Conservation (phyloP, 257 asterid genomes). For the Echium plantagineum region DNA sequence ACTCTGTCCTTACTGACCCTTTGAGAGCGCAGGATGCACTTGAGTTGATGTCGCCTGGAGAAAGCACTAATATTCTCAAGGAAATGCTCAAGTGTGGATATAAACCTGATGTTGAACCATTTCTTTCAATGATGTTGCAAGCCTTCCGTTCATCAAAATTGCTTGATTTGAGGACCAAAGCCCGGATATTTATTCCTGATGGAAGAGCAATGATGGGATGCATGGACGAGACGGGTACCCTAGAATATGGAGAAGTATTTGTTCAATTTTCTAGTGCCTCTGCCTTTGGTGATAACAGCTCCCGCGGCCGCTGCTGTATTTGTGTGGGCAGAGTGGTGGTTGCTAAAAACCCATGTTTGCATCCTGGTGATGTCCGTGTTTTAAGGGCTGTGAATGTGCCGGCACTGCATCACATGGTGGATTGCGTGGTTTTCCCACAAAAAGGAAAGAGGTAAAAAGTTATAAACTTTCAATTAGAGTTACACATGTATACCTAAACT, state of each 20-base stretch:
- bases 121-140: slow-evolving; percentile 80
- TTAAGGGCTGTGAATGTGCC: slow-evolving; percentile 50
- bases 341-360: slow-evolving; percentile 93
- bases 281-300: slow-evolving; percentile 10
- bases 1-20: slow-evolving; percentile 53
- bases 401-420: slow-evolving; percentile 70
- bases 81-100: slow-evolving; percentile 81
- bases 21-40: slow-evolving; percentile 58
- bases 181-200: slow-evolving; percentile 55
- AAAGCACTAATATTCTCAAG: slow-evolving; percentile 58
- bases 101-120: slow-evolving; percentile 74
- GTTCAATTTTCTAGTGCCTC: slow-evolving; percentile 43
- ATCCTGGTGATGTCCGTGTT: slow-evolving; percentile 92
- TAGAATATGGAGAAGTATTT: slow-evolving; percentile 82
- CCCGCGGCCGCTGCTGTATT: slow-evolving; percentile 11
- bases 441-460: slow-evolving; percentile 61
- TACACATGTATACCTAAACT: no score
- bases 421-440: slow-evolving; percentile 78
- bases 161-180: slow-evolving; percentile 49
- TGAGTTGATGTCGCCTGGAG: slow-evolving; percentile 83
- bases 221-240: slow-evolving; percentile 62
- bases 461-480: no score
- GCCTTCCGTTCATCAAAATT: slow-evolving; percentile 59
- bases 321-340: slow-evolving; percentile 48
- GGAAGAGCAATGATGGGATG: slow-evolving; percentile 93